Conservation (phyloP, 768 basidiomycete genomes). For the Pholiota molesta region DNA sequence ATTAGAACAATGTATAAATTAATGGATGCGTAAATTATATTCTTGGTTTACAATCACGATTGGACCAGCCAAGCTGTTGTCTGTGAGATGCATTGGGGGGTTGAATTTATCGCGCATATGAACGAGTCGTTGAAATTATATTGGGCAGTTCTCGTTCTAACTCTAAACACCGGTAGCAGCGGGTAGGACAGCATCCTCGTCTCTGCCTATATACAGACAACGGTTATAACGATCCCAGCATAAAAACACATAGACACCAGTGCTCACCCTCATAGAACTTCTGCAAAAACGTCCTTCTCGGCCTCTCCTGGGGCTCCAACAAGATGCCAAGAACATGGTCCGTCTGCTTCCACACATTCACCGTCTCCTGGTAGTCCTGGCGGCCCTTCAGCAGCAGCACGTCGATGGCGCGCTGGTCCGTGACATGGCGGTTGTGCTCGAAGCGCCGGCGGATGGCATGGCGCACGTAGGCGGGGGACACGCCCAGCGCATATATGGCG, state of each 20-base stretch:
- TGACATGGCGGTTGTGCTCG: constrained; percentile 82
- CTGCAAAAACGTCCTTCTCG: constrained; percentile 71
- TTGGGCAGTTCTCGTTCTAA: constrained; percentile 13
- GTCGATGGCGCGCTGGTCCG: constrained; percentile 83
- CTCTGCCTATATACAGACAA: constrained; percentile 54
- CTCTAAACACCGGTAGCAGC: constrained; percentile 60
- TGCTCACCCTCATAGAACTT: constrained; percentile 82
- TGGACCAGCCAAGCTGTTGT: too few relatives aligned
- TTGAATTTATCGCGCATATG: not conserved
- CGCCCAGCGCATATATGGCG: constrained; percentile 77
- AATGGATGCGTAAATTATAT: not conserved
- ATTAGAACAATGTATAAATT: not conserved
- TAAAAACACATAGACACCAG: not conserved
- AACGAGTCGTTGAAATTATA: constrained; percentile 7
- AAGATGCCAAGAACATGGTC: constrained; percentile 80
- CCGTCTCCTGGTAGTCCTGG: constrained; percentile 91
- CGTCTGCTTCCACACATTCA: constrained; percentile 92
- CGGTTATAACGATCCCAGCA: constrained; percentile 1
- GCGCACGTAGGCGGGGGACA: constrained; percentile 77
- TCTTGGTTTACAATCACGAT: too few relatives aligned
- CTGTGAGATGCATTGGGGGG: too few relatives aligned
- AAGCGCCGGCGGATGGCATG: constrained; percentile 85
- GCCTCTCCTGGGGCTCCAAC: constrained; percentile 46
- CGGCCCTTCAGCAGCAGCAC: constrained; percentile 81
- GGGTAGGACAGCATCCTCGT: constrained; percentile 72